A percentile compares a stretch with the other conserved stretches of the same genome.
These are phyloP conservation scores for Aquanectria penicillioides DNA, from an alignment of 2,329 filamentous ascomycete species.

Conservation along the genomic window DNA sequence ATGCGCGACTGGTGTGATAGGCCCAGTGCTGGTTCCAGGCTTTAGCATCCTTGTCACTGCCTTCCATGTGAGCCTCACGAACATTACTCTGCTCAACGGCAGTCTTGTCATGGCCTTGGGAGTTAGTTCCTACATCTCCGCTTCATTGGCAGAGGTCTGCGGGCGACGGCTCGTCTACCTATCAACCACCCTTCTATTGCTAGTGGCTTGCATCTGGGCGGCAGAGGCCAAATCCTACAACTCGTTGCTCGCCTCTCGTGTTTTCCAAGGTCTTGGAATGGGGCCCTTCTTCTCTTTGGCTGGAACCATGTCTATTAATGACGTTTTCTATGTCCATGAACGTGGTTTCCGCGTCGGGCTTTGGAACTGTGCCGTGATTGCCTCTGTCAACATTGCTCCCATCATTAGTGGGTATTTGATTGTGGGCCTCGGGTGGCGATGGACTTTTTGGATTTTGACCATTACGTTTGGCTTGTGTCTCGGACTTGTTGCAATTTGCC, in stretches of 20 bases:
- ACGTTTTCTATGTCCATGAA: constrained; percentile 10
- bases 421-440: neutral
- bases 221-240: neutral
- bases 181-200: neutral
- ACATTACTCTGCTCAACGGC: constrained; percentile 2
- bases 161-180: constrained; percentile 6
- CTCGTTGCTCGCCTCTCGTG: neutral
- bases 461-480: neutral
- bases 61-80: neutral
- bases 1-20: constrained; percentile 1
- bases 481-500: neutral
- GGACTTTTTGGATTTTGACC: constrained; percentile 9
- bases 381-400: constrained; percentile 1
- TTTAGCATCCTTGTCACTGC: neutral
- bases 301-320: constrained; percentile 4
- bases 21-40: constrained; percentile 5
- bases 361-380: constrained; percentile 11
- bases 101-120: neutral
- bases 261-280: constrained; percentile 12
- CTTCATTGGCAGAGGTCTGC: neutral
- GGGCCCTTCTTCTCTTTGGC: constrained; percentile 4
- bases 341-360: neutral
- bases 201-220: neutral
- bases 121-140: constrained; percentile 4
- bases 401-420: constrained; percentile 9